Percentiles rank a stretch among this genome's conserved stretches.
Conservation (phyloP, 2,329 filamentous ascomycete species). For the Trichoderma lentiforme region DNA sequence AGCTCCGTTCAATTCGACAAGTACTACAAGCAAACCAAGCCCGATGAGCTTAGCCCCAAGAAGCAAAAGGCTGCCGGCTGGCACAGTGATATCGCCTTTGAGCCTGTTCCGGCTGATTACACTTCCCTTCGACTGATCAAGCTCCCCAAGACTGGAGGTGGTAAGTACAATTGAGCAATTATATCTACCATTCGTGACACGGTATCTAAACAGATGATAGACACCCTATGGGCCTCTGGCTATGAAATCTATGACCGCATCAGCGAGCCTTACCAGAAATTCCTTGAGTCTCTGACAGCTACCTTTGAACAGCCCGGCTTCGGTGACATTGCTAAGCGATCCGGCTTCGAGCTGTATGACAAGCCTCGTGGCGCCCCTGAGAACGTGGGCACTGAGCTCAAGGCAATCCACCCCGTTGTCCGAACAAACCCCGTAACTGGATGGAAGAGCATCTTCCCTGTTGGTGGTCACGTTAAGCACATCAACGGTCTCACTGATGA, state of each 20-base stretch:
- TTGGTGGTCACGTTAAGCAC: slow-evolving; percentile 47
- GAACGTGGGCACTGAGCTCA: slow-evolving; percentile 47
- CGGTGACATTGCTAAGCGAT: slow-evolving; percentile 42
- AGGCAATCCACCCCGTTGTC: slow-evolving; percentile 52
- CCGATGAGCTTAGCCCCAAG: slow-evolving; percentile 28
- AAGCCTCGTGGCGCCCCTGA: slow-evolving; percentile 46
- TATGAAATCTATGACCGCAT: slow-evolving; percentile 66
- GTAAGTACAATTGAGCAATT: slow-evolving; percentile 27
- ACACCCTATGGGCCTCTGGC: slow-evolving; percentile 65
- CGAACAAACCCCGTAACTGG: slow-evolving; percentile 58
- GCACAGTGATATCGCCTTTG: slow-evolving; percentile 65
- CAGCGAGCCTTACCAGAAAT: slow-evolving; percentile 52
- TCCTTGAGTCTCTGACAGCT: slow-evolving; percentile 57
- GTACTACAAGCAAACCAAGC: slow-evolving; percentile 35
- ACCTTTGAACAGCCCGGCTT: slow-evolving; percentile 52
- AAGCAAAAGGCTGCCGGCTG: slow-evolving; percentile 49
- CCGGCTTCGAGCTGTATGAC: slow-evolving; percentile 45
- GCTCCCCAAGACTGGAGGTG: slow-evolving; percentile 53
- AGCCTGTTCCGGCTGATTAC: slow-evolving; percentile 62
- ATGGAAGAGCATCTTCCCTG: slow-evolving; percentile 54
- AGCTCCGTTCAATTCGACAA: slow-evolving; percentile 54
- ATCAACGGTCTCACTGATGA: slow-evolving; percentile 49
- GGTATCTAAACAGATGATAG: slow-evolving; percentile 26
- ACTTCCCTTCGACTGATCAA: slow-evolving; percentile 52
- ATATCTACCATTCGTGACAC: neutral